A percentile compares a stretch with the other conserved stretches of the same genome.
Evolutionary conservation across 805 yeast species (phyloP).

Genomic region (Metschnikowia borealis): DNA sequence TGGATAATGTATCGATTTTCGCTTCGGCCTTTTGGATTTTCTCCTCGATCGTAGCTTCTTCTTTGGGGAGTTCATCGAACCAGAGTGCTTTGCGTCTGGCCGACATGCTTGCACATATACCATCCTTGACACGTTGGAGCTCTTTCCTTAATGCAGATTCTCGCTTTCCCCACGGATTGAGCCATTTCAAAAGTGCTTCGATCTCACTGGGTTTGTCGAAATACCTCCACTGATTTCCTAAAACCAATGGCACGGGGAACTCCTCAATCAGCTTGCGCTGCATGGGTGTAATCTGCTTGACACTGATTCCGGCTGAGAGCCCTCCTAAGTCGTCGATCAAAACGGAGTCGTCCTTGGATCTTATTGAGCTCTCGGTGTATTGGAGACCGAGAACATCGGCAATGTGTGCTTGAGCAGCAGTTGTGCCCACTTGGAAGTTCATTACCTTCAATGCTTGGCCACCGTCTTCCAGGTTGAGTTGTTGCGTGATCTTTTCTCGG

Average conservation of each 20-base stretch:
- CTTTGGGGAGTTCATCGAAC: slow-evolving; percentile 37
- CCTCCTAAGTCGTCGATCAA: slow-evolving; percentile 15
- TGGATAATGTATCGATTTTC: slow-evolving; percentile 5
- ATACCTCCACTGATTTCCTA: slow-evolving; percentile 62
- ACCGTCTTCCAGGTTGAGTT: slow-evolving; percentile 9
- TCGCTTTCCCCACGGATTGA: slow-evolving; percentile 70
- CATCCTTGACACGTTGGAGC: slow-evolving; percentile 47
- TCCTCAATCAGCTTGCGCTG: slow-evolving; percentile 71
- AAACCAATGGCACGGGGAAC: slow-evolving; percentile 49
- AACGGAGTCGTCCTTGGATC: slow-evolving; percentile 3
- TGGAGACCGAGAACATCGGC: slow-evolving; percentile 3
- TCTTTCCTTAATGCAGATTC: slow-evolving; percentile 68
- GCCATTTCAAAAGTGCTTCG: slow-evolving; percentile 54
- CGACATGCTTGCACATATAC: slow-evolving; percentile 50
- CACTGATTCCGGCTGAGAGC: slow-evolving; percentile 12
- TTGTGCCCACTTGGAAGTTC: slow-evolving; percentile 19
- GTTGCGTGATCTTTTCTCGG: slow-evolving; percentile 10
- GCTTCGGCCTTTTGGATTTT: slow-evolving; percentile 10
- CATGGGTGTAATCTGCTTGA: slow-evolving; percentile 26
- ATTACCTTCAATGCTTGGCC: slow-evolving; percentile 16
- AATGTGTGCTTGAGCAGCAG: slow-evolving; percentile 1
- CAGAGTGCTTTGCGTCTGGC: slow-evolving; percentile 56
- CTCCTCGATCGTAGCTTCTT: slow-evolving; percentile 16
- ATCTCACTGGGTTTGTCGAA: slow-evolving; percentile 61
- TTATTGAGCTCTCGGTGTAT: slow-evolving; percentile 16